Base-by-base conservation (phyloP, 768 basidiomycete genomes). In the Clavaria fumosa region DNA sequence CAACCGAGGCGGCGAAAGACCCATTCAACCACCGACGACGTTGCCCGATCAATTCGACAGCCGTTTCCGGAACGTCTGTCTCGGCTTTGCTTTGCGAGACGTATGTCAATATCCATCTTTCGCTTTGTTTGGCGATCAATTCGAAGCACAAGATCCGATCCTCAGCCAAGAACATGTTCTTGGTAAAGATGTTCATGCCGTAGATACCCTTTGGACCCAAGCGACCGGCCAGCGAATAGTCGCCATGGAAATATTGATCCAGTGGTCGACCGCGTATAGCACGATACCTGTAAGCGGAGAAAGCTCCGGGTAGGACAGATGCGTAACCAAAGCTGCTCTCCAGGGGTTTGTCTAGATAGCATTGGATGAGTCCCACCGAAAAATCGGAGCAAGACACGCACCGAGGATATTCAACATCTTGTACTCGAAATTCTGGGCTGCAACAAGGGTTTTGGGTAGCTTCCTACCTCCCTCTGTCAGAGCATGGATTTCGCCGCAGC, bases 341-440 rank as follows among this genome's bases (percentile, higher is more conserved):
- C 37, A 90, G 66, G 1, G 91, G 91, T 54, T 95, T 91, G 55
- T 91, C 88, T 79, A 37, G 2, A 7, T 20, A 21, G 18, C 10
- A 26, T 1, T 14, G n/a, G n/a, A n/a, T n/a, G n/a, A n/a, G n/a
- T n/a, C n/a, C n/a, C n/a, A n/a, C n/a, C n/a, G n/a, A n/a, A n/a
- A n/a, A n/a, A n/a, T n/a, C n/a, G n/a, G n/a, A 9, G n/a, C n/a
- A n/a, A n/a, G n/a, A 6, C n/a, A 39, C 63, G 38, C 47, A 75
- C 78, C 82, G 20, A 96, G 65, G 51, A 97, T 95, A 58, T 96
- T 95, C 31, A 85, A 90, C 85, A 96, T 93, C 62, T 89, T 95
- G 63, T 95, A 95, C 60, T 91, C 89, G 49, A 91, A 91, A 59
- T 96, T 95, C 56, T 96, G 91, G 11, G 91, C 89, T 5, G 91